Conservation (phyloP, 108 stramenopile genomes). For the Cyclotella sp. region DNA sequence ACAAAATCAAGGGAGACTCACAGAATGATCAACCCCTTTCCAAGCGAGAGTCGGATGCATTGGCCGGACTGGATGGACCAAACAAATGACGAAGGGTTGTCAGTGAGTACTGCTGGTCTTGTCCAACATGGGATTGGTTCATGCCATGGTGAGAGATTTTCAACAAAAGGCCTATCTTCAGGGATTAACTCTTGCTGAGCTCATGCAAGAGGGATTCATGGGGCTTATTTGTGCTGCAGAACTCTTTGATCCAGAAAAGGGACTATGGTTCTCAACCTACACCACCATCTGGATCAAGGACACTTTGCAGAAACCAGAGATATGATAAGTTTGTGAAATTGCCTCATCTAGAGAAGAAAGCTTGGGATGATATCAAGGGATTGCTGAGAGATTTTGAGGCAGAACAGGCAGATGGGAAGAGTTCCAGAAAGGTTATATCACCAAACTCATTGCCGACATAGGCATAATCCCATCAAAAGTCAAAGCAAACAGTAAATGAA, state of each 20-base stretch:
- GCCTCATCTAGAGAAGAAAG: slow-evolving; percentile 40
- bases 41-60: too few relatives aligned
- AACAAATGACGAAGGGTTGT: slow-evolving; percentile 66
- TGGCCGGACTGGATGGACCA: slow-evolving; percentile 59
- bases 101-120: too few relatives aligned
- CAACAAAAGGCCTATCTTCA: too few relatives aligned
- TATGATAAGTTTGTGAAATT: slow-evolving; percentile 78
- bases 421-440: background rate
- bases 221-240: too few relatives aligned
- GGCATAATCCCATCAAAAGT: slow-evolving; percentile 61
- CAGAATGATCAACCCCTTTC: slow-evolving; percentile 53
- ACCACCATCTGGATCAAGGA: too few relatives aligned
- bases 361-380: too few relatives aligned
- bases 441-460: slow-evolving; percentile 44
- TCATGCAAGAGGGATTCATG: too few relatives aligned
- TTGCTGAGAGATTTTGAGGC: slow-evolving; percentile 50
- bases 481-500: slow-evolving; percentile 53
- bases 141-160: too few relatives aligned
- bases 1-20: slow-evolving; percentile 28
- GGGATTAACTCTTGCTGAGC: too few relatives aligned
- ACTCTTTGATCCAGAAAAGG: too few relatives aligned
- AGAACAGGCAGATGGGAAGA: slow-evolving; percentile 11
- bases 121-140: too few relatives aligned
- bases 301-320: slow-evolving; percentile 80
- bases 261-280: too few relatives aligned